Evolutionary conservation across 768 basidiomycete species (phyloP).

Genomic region (Kwoniella bestiolae): DNA sequence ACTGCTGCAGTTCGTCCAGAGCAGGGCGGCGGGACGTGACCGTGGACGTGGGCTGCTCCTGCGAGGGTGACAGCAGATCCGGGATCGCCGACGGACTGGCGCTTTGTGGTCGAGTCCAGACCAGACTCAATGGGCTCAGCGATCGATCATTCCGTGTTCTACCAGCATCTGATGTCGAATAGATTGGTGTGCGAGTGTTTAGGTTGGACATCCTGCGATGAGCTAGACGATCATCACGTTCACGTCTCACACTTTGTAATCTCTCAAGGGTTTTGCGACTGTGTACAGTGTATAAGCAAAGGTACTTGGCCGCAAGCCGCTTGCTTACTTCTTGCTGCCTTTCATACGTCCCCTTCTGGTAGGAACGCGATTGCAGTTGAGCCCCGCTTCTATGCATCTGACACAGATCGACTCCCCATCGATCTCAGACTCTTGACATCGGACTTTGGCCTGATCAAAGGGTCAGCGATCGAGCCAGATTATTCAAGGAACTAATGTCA

Average conservation of each 20-base stretch:
- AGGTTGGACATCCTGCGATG: not conserved
- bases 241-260: not conserved
- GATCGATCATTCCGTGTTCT: not conserved
- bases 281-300: not conserved
- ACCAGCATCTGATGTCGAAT: not conserved
- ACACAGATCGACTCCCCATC: not conserved
- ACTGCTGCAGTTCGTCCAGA: not conserved
- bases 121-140: conserved; percentile 1
- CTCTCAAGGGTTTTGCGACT: conserved; percentile 19
- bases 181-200: too few species aligned
- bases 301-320: not conserved
- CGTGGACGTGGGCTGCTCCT: not conserved
- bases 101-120: not conserved
- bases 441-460: conserved; percentile 21
- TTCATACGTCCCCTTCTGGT: conserved; percentile 14
- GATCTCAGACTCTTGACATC: not conserved
- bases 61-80: too few species aligned
- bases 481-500: not conserved
- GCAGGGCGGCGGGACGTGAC: conserved; percentile 1
- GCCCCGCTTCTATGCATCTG: conserved; percentile 6
- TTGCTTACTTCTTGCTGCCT: conserved; percentile 19
- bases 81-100: not conserved
- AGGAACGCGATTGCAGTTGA: conserved; percentile 1
- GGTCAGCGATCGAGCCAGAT: not conserved
- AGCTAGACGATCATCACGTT: not conserved